Evolutionary conservation across 768 basidiomycete genomes (phyloP), one percentile per base, ranked within the genome.

Genomic region (Tylopilus intermedius): DNA sequence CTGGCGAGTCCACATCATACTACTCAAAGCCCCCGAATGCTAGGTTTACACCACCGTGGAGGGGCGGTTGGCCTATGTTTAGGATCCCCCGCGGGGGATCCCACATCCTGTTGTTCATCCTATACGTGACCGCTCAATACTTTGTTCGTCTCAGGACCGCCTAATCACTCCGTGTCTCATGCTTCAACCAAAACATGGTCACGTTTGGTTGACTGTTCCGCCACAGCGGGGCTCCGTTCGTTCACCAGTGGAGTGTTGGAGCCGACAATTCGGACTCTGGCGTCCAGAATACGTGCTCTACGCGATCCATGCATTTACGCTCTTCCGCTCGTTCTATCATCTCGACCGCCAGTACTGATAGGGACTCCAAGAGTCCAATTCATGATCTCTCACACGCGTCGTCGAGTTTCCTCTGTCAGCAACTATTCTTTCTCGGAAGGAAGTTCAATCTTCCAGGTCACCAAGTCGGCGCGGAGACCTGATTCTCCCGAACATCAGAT

Each of bases 401-500:
- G 3, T 1, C 7, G 8, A 29, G 8, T 8, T 29, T 29, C 29
- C 29, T 0, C 7, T 6, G 30, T 10, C 9, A 30, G 30, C 3
- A 1, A 30, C 30, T 10, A 30, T 10, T 7, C 30, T 30, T 30
- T 24, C 30, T 30, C 30, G 5, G 30, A 30, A 14, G 33, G 33
- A 33, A 15, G 44, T 38, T 21, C 33, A 21, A 18, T 37, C 50
- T 53, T 50, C 44, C 5, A 32, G 15, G 40, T 47, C 35, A 33
- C 30, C 30, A n/a, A n/a, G n/a, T n/a, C n/a, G n/a, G n/a, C n/a
- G n/a, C n/a, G n/a, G n/a, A 38, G 46, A 21, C 11, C 22, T 42
- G 41, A 14, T 50, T 42, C 47, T 37, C 35, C 51, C 24, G n/a
- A 21, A 29, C 49, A 53, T 61, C 62, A 58, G 54, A 56, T 45